These are phyloP conservation scores for Cucurbita moschata DNA, from an alignment of 306 rosid species.

Conservation along the genomic window DNA sequence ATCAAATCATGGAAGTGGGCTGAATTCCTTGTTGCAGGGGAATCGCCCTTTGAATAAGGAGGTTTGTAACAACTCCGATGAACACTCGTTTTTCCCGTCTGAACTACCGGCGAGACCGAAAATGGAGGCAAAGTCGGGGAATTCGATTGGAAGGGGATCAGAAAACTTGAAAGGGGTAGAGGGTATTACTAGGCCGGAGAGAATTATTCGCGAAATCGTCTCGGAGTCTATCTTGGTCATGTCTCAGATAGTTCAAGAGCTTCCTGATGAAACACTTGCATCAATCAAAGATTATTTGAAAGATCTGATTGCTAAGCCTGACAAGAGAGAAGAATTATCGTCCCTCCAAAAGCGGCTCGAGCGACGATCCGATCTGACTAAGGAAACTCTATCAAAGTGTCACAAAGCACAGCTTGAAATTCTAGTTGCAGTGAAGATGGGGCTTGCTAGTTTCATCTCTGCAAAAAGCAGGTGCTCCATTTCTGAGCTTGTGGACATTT, in stretches of 20 bases:
- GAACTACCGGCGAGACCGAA: constrained; percentile 80
- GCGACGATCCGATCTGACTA: constrained; percentile 66
- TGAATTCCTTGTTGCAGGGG: constrained; percentile 54
- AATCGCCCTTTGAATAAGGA: constrained; percentile 18
- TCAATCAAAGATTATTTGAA: constrained; percentile 50
- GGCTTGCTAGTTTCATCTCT: constrained; percentile 50
- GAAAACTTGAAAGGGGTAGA: constrained; percentile 55
- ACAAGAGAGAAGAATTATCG: constrained; percentile 64
- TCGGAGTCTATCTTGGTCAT: constrained; percentile 40
- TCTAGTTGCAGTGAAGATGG: constrained; percentile 66
- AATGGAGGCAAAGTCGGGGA: constrained; percentile 53
- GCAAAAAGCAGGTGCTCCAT: constrained; percentile 29
- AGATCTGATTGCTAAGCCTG: constrained; percentile 50
- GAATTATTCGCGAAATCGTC: constrained; percentile 45
- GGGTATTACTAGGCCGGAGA: constrained; percentile 51
- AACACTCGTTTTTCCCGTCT: constrained; percentile 78
- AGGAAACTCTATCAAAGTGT: constrained; percentile 68
- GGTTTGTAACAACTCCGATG: constrained; percentile 42
- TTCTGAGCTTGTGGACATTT: constrained; percentile 60
- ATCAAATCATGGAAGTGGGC: constrained; percentile 50
- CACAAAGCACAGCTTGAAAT: constrained; percentile 56
- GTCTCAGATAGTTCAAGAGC: constrained; percentile 58
- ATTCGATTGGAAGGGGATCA: constrained; percentile 70
- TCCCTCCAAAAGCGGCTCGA: constrained; percentile 52
- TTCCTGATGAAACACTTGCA: constrained; percentile 40